phyloP scores from a whole-genome alignment of 129 eudicot genomes.

The Heracleum sosnowskyi region DNA sequence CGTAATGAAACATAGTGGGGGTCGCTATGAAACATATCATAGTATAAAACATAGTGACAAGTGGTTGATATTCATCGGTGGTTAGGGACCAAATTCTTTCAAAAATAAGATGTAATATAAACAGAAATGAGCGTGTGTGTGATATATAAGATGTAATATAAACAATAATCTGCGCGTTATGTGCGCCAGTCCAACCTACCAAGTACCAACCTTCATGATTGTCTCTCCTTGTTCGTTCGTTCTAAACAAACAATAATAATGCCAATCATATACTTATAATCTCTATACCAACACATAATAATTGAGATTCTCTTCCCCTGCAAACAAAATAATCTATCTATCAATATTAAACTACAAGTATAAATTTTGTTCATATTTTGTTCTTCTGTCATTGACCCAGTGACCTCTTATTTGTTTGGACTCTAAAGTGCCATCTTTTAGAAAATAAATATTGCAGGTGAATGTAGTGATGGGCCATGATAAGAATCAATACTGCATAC shows the following conservation, averaged over 20 bases:
- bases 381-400: constrained; percentile 13
- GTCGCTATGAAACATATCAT: too few relatives aligned
- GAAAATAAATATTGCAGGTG: constrained; percentile 15
- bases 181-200: background rate
- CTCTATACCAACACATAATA: background rate
- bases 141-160: background rate
- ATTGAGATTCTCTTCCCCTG: constrained; percentile 3
- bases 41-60: too few relatives aligned
- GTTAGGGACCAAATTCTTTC: too few relatives aligned
- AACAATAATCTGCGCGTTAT: background rate
- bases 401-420: background rate
- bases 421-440: background rate
- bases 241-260: background rate
- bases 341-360: background rate
- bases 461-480: constrained; percentile 23
- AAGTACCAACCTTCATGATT: constrained; percentile 2
- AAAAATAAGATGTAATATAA: background rate
- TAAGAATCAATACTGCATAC: constrained; percentile 29
- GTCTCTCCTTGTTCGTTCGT: background rate
- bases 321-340: background rate
- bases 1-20: too few relatives aligned
- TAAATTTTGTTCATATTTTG: too few relatives aligned
- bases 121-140: background rate
- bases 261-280: background rate
- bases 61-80: too few relatives aligned